These are phyloP conservation scores for Cryptococcus depauperatus DNA, from an alignment of 1,284 basidiomycete genomes.

Conservation along the genomic window DNA sequence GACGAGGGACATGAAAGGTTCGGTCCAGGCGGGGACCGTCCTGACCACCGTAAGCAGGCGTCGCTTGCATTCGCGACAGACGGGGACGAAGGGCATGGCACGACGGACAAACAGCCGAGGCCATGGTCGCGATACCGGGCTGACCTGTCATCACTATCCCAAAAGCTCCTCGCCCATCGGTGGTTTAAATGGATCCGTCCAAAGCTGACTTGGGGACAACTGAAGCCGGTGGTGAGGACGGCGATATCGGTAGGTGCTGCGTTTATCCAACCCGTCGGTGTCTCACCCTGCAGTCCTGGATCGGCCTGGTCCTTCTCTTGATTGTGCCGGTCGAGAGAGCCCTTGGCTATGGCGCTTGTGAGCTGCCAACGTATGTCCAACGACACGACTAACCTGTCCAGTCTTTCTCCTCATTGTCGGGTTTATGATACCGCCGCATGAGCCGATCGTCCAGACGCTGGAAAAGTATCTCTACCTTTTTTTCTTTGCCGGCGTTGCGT, in stretches of 20 bases:
- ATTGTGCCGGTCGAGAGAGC: conserved; percentile 28
- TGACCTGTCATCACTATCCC: neutral
- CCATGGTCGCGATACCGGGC: neutral
- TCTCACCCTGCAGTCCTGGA: conserved; percentile 32
- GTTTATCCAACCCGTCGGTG: neutral
- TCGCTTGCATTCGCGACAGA: conserved; percentile 8
- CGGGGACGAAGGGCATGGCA: neutral
- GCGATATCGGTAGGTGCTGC: conserved; percentile 31
- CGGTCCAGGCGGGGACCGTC: neutral
- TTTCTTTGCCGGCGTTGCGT: conserved; percentile 35
- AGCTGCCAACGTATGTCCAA: conserved; percentile 4
- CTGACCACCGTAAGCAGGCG: conserved; percentile 3
- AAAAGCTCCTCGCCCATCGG: conserved; percentile 14
- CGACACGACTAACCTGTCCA: conserved; percentile 9
- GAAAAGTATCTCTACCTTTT: conserved; percentile 38
- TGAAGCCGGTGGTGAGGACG: conserved; percentile 38
- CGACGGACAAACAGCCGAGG: neutral
- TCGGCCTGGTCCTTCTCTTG: conserved; percentile 36
- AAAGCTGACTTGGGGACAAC: conserved; percentile 24
- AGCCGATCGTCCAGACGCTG: conserved; percentile 35
- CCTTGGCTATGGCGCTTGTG: conserved; percentile 39
- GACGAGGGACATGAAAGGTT: too few species aligned
- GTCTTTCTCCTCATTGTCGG: conserved; percentile 37
- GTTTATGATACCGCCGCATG: conserved; percentile 38
- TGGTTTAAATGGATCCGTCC: conserved; percentile 38